phyloP scores from a whole-genome alignment of 805 yeast species.

The Debaryomyces hansenii region DNA sequence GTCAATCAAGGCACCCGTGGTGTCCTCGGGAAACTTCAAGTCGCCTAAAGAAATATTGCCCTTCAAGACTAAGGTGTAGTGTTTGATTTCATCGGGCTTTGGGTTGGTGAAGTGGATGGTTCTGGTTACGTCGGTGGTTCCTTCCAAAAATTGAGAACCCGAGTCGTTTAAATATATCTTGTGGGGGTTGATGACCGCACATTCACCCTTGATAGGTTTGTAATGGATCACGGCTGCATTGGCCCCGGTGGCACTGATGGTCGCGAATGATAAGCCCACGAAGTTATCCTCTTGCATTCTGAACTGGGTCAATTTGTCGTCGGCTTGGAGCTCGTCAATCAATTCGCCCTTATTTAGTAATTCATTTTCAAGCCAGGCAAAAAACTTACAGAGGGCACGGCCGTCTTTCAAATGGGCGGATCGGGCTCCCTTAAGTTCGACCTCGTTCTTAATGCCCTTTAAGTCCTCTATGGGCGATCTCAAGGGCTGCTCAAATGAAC shows the following conservation, averaged over 20 bases:
- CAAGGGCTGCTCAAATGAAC: conserved; percentile 25
- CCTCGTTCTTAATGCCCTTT: conserved; percentile 51
- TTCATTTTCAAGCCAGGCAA: conserved; percentile 60
- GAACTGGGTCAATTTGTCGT: conserved; percentile 43
- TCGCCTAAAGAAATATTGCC: conserved; percentile 53
- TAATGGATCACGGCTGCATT: conserved; percentile 81
- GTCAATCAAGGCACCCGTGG: conserved; percentile 56
- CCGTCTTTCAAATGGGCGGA: conserved; percentile 60
- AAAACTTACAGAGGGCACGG: conserved; percentile 51
- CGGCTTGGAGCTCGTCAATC: conserved; percentile 62
- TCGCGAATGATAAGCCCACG: conserved; percentile 68
- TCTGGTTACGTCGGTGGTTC: conserved; percentile 66
- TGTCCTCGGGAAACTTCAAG: conserved; percentile 53
- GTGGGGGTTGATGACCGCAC: conserved; percentile 51
- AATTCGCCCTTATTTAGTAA: conserved; percentile 39
- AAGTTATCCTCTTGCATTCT: conserved; percentile 46
- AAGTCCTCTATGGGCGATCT: conserved; percentile 47
- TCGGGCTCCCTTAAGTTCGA: conserved; percentile 52
- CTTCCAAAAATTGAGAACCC: conserved; percentile 62
- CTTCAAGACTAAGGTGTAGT: conserved; percentile 58
- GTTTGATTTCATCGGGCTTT: conserved; percentile 41
- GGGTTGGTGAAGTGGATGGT: conserved; percentile 57
- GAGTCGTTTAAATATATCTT: conserved; percentile 57
- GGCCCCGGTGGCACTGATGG: conserved; percentile 74
- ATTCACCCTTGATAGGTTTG: conserved; percentile 48